These are phyloP conservation scores for Verticillium nonalfalfae DNA, from an alignment of 2,329 filamentous ascomycete species.

Conservation along the genomic window DNA sequence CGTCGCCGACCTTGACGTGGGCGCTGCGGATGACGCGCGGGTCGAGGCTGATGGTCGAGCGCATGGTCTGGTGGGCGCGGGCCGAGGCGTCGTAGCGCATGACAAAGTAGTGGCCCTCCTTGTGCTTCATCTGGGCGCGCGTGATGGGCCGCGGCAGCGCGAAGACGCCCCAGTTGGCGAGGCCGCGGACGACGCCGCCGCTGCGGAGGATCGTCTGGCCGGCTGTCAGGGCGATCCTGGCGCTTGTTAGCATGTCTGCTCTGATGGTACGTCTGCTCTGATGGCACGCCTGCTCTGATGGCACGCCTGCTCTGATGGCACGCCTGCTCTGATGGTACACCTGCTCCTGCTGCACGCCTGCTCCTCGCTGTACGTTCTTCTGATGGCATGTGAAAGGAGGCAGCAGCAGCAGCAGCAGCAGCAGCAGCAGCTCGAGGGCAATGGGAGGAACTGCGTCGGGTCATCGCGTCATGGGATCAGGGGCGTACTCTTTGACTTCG, in stretches of 20 bases:
- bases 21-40: slow-evolving; percentile 84
- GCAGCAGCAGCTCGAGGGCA: background rate
- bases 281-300: no score
- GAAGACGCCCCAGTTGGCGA: slow-evolving; percentile 94
- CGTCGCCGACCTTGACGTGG: slow-evolving; percentile 77
- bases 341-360: no score
- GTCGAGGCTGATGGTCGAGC: slow-evolving; percentile 73
- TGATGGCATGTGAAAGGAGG: no score
- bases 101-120: slow-evolving; percentile 90
- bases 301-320: no score
- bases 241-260: background rate
- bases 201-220: slow-evolving; percentile 76
- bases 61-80: slow-evolving; percentile 66
- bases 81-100: slow-evolving; percentile 87
- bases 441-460: background rate
- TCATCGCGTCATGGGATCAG: slow-evolving; percentile 1
- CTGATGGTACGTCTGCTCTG: no score
- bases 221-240: slow-evolving; percentile 79
- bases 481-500: slow-evolving; percentile 88
- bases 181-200: slow-evolving; percentile 84
- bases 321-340: no score
- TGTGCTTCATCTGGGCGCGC: slow-evolving; percentile 77
- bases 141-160: slow-evolving; percentile 73
- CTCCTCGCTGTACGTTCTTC: no score
- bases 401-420: no score